Percentiles rank a stretch among this genome's conserved stretches.
Evolutionary conservation across 2,329 filamentous ascomycete genomes (phyloP).

Genomic region (Aspergillus glaucus): DNA sequence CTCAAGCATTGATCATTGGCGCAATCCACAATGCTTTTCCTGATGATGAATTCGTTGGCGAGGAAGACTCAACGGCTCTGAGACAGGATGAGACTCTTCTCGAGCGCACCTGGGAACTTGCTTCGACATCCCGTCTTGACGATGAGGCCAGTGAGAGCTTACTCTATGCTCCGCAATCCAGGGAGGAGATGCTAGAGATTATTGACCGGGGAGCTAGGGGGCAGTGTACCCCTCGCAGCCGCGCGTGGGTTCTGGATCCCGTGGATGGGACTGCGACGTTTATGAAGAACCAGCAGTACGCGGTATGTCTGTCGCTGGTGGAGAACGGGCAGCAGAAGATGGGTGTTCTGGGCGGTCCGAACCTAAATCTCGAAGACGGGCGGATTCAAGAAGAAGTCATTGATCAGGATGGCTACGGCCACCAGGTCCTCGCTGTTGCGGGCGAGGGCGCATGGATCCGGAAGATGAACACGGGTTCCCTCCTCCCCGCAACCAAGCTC

Average conservation of each 20-base stretch:
- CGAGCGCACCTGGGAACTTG: slow-evolving; percentile 52
- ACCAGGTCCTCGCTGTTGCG: slow-evolving; percentile 46
- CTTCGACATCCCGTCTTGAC: slow-evolving; percentile 32
- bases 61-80: slow-evolving; percentile 53
- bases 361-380: slow-evolving; percentile 43
- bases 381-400: slow-evolving; percentile 33
- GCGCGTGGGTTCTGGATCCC: slow-evolving; percentile 59
- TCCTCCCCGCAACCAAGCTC: slow-evolving; percentile 29
- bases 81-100: slow-evolving; percentile 44
- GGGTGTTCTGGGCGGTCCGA: slow-evolving; percentile 58
- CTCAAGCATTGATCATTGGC: slow-evolving; percentile 56
- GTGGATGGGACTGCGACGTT: slow-evolving; percentile 61
- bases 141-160: slow-evolving; percentile 25
- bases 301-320: slow-evolving; percentile 54
- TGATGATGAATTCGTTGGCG: slow-evolving; percentile 53
- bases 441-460: slow-evolving; percentile 40
- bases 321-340: slow-evolving; percentile 53
- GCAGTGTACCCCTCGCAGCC: slow-evolving; percentile 30
- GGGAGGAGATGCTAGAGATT: slow-evolving; percentile 54
- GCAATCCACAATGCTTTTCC: slow-evolving; percentile 51
- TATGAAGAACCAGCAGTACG: slow-evolving; percentile 56
- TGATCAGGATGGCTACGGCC: slow-evolving; percentile 42
- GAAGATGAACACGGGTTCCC: slow-evolving; percentile 27
- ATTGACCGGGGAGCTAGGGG: slow-evolving; percentile 53
- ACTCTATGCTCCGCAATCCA: slow-evolving; percentile 38